Evolutionary conservation across 2,329 filamentous ascomycete species (phyloP), one percentile per base, ranked within the genome.

Genomic region (Ophiostoma sp.): DNA sequence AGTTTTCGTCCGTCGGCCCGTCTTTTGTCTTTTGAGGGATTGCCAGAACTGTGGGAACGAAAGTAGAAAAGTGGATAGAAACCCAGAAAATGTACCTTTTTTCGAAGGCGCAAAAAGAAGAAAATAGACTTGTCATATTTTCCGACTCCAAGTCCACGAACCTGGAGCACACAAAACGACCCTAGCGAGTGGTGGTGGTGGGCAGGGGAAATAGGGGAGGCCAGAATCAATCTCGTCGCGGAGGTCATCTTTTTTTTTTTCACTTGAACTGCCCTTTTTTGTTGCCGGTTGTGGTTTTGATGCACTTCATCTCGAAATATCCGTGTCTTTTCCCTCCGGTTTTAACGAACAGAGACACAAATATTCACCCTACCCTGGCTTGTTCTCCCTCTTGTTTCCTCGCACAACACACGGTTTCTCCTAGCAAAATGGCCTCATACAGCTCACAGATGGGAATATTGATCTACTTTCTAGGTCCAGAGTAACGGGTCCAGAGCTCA

Each of bases 111-210:
- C 9, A 2, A 25, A 36, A 61, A 70, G 33, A 42, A 36, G n/a
- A 69, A 48, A 69, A 33, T 5, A 70, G 71, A 73, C 33, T 11
- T 61, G 45, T 73, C 71, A 64, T 45, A 52, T 69, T 64, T 63
- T 45, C n/a, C 31, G 45, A 55, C 25, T 42, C 59, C 71, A 33
- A 70, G 25, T 19, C 71, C 71, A 73, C 71, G 64, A 64, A 63
- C 52, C 42, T 73, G 64, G 71, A 69, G 64, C 66, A 42, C 42
- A 28, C 52, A 48, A 72, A 57, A 52, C 28, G 52, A 69, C 64
- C 52, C 52, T 50, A 61, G 6, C 45, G n/a, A 68, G 4, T 9
- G 28, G 59, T 63, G 39, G 55, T 45, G 31, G 69, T 31, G 22
- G 66, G 45, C 8, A 25, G 31, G 33, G 48, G 25, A 7, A 57